Base-by-base conservation (phyloP, 2,329 filamentous ascomycete species). In the Sporothrix humicola region DNA sequence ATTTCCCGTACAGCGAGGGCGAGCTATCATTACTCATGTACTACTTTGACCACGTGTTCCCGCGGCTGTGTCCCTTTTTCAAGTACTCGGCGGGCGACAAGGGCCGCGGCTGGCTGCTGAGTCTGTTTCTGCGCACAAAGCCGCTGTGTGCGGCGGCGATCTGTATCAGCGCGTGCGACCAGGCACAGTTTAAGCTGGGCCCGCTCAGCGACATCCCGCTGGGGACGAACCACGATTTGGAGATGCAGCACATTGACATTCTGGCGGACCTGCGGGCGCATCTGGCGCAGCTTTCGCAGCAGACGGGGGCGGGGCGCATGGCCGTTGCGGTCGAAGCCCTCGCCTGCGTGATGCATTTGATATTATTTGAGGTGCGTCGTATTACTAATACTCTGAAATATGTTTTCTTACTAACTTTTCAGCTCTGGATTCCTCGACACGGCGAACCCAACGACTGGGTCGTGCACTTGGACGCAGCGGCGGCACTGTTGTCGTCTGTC, bases 31-130 rank as follows among this genome's bases (percentile, higher is more conserved):
- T 72, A 44, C 61, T 74, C 26, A 74, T 74, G 69, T 74, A 74
- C 63, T 74, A 74, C 69, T 74, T 74, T 44, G 73, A 74, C 69
- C 73, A 74, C 17, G 69, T 74, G 23, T 74, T 74, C 61, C 69
- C 70, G 17, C 73, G 73, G 10, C 20, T 74, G 12, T 50, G 42
- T 3, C 73, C 73, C 5, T 72, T 74, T n/a, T 74, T 74, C 20
- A 37, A 20, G 9, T 74, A 72, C 54, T 69, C 44, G 17, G 73
- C 73, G 20, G 73, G 69, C 63, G 73, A 74, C 63, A 59, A 71
- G 42, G 73, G 73, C 61, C 73, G 73, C 6, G 73, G 73, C 69
- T 74, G 73, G 73, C 69, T 74, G 59, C 61, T 74, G 23, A 68
- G 69, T 44, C 69, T 74, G 44, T 72, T 74, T 20, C 17, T 74